Base-by-base conservation (phyloP, 2,329 filamentous ascomycete genomes). In the Cladosporium halotolerans region DNA sequence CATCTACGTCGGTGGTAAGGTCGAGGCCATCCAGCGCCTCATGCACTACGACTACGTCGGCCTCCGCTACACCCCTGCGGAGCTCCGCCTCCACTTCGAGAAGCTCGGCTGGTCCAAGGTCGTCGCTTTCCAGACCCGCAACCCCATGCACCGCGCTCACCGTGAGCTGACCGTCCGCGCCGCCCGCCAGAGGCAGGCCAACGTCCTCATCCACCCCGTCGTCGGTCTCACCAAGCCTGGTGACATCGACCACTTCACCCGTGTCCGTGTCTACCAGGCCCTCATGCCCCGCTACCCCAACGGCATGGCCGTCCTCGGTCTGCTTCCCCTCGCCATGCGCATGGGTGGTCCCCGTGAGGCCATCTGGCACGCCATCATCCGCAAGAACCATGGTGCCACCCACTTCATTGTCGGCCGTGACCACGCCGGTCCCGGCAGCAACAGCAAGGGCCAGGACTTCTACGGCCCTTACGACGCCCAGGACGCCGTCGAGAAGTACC, bases 381-480 rank as follows among this genome's bases (percentile, higher is more conserved):
- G 93, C 71, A 99, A 97, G 85, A 99, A 99, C 76, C 91, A 96
- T 77, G 93, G 93, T 66, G 90, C 92, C 45, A 97, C 93, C 13
- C 93, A 99, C 81, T 99, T 99, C 80, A 99, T 99, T 66, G 91
- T 99, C 61, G 93, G 93, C 57, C 89, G 93, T 77, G 93, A 99
- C 76, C 93, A 99, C 76, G 93, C 93, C 61, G 93, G 93, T 46
- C 93, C 93, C 42, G 93, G 93, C 68, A 96, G 95, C 83, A 97
- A 97, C 84, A 95, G 89, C 79, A 84, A 92, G 76, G 93, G 93
- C 55, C 84, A 88, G 66, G 93, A 99, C 71, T 95, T 96, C 78
- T 99, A 99, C 75, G 93, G 93, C 48, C 91, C 93, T 32, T 99
- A 99, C 73, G 93, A 99, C 68, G 93, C 93, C 10, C 93, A 99